phyloP scores from a whole-genome alignment of 345 rosid genomes.

The Brassica incana region DNA sequence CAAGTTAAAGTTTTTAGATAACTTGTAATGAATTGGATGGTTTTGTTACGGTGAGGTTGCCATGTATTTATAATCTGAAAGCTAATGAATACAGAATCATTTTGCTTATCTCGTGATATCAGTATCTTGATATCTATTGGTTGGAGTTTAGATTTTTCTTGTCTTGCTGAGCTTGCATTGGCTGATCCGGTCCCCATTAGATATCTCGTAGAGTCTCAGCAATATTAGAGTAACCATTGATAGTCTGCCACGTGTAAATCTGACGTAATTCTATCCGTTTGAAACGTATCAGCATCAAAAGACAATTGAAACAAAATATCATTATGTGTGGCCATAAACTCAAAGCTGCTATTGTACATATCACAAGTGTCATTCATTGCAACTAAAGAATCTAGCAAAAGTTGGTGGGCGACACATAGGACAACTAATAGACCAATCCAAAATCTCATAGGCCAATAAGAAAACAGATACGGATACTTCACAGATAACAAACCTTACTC shows the following conservation, averaged over 20 bases:
- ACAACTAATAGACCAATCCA: conserved; percentile 6
- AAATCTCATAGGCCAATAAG: conserved; percentile 35
- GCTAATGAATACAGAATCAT: not conserved
- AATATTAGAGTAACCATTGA: conserved; percentile 1
- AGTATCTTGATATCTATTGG: conserved; percentile 18
- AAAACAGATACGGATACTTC: conserved; percentile 30
- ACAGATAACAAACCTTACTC: conserved; percentile 39
- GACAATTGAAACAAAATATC: not conserved
- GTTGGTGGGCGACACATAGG: conserved; percentile 30
- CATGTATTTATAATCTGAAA: conserved; percentile 5
- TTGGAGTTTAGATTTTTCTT: conserved; percentile 7
- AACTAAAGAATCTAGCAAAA: not conserved
- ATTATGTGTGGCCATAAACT: not conserved
- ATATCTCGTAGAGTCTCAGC: conserved; percentile 10
- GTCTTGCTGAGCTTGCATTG: not conserved
- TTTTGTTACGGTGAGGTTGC: conserved; percentile 6
- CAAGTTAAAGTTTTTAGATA: conserved; percentile 17
- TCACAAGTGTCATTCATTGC: conserved; percentile 10
- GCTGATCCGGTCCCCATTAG: not conserved
- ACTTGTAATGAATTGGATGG: conserved; percentile 9
- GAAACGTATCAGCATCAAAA: not conserved
- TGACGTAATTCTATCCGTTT: conserved; percentile 12
- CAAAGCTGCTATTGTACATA: not conserved
- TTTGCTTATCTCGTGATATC: not conserved
- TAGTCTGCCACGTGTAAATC: conserved; percentile 3